Base-by-base conservation (phyloP, 306 rosid species). In the Dryas alaskensis region DNA sequence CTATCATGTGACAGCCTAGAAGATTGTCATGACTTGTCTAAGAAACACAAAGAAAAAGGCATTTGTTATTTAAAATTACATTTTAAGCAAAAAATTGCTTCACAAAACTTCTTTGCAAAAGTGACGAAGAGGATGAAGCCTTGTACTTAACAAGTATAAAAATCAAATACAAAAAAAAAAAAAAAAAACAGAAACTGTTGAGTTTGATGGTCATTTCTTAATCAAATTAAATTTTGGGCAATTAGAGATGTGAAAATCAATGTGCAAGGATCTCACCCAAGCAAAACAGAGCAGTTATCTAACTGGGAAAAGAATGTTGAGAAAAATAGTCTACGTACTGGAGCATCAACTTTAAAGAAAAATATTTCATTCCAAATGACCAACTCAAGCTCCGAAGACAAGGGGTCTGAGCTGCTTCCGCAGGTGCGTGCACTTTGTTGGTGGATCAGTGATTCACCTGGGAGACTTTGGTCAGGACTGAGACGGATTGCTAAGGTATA, bases 291-390 rank as follows among this genome's bases (percentile, higher is more conserved):
- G 44, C 62, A 83, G 17, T 54, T 25, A 16, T 49, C 4, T 70
- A 63, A 31, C 12, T 63, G 47, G 63, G 62, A 68, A 45, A 48
- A 50, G 37, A 11, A 37, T 11, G 16, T 37, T 48, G 14, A 53
- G 50, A 19, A 14, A 70, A 55, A n/a, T 8, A 55, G 50, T 60
- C 25, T 45, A 82, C 86, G 47, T 86, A 94, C 99, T 80, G 87
- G 87, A 45, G 91, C 74, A 80, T 89, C 97, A 72, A 92, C 92
- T 94, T 87, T 94, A 86, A 94, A 94, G 87, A 88, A 91, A 83
- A 92, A 94, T 61, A 92, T 84, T 82, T 94, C 99, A 79, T 94
- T 92, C 99, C 99, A 94, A 73, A 80, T 59, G 88, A 94, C 92
- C 61, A 86, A 80, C 59, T 89, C 88, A 74, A 86, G 73, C 80